Evolutionary conservation across 2,329 filamentous ascomycete genomes (phyloP).

Genomic region (Nigrograna mackinnonii): DNA sequence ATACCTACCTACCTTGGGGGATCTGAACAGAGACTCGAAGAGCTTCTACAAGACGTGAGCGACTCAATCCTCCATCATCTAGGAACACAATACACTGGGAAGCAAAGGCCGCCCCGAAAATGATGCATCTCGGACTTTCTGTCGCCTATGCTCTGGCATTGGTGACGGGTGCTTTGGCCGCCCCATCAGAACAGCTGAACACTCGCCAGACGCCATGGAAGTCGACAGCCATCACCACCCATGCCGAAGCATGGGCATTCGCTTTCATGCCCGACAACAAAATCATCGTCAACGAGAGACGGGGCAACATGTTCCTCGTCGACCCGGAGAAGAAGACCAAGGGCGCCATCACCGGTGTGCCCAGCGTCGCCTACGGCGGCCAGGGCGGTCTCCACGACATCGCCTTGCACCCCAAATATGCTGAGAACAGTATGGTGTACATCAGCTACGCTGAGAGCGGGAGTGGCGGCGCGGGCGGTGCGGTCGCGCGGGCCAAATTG

Average conservation of each 20-base stretch:
- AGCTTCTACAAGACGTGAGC: slow-evolving; percentile 4
- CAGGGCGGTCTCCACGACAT: slow-evolving; percentile 20
- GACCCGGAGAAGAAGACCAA: slow-evolving; percentile 13
- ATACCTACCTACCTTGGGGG: slow-evolving; percentile 5
- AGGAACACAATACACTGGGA: slow-evolving; percentile 7
- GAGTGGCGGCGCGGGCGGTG: slow-evolving; percentile 14
- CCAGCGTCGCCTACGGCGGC: slow-evolving; percentile 17
- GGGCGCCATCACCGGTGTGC: slow-evolving; percentile 18
- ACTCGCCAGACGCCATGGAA: slow-evolving; percentile 19
- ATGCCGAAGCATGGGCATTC: slow-evolving; percentile 17
- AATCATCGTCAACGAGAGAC: slow-evolving; percentile 17
- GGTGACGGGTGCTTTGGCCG: slow-evolving; percentile 16
- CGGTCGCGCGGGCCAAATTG: slow-evolving; percentile 16
- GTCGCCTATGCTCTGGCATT: slow-evolving; percentile 14
- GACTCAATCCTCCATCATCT: slow-evolving; percentile 1
- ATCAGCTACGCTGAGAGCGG: slow-evolving; percentile 21
- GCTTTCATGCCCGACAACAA: slow-evolving; percentile 20
- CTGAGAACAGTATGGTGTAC: slow-evolving; percentile 17
- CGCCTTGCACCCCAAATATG: slow-evolving; percentile 18
- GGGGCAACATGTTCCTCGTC: slow-evolving; percentile 17
- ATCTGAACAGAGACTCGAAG: slow-evolving; percentile 2
- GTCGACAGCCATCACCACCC: slow-evolving; percentile 16
- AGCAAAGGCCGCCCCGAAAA: slow-evolving; percentile 7
- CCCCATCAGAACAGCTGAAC: slow-evolving; percentile 15
- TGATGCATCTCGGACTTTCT: slow-evolving; percentile 17